A percentile compares a stretch with the other conserved stretches of the same genome.
Conservation (phyloP, 495 filamentous ascomycete species). For the Hypoxylon intermedium region DNA sequence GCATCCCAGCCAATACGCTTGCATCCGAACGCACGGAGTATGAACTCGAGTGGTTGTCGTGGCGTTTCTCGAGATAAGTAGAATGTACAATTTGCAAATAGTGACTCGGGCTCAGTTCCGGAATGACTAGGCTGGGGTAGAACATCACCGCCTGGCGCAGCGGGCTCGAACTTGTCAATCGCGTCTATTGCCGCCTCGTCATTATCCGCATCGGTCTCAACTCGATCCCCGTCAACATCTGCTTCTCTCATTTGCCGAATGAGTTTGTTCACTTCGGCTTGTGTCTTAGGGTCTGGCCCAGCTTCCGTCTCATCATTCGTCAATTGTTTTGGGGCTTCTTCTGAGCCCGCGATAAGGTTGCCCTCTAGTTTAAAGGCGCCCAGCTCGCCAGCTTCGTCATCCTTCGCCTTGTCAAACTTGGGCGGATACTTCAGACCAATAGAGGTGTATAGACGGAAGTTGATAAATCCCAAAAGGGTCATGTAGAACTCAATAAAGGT, state of each 20-base stretch:
- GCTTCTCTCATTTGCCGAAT: slow-evolving; percentile 58
- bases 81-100: slow-evolving; percentile 88
- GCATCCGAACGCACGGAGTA: slow-evolving; percentile 93
- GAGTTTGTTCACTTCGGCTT: slow-evolving; percentile 62
- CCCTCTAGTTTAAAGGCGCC: slow-evolving; percentile 89
- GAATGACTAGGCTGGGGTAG: slow-evolving; percentile 79
- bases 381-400: slow-evolving; percentile 88
- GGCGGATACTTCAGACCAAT: slow-evolving; percentile 92
- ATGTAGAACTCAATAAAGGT: slow-evolving; percentile 99
- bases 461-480: slow-evolving; percentile 92
- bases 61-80: slow-evolving; percentile 95
- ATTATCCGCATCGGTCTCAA: slow-evolving; percentile 58
- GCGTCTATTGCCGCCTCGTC: slow-evolving; percentile 65
- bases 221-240: slow-evolving; percentile 51
- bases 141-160: slow-evolving; percentile 79
- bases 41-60: slow-evolving; percentile 87
- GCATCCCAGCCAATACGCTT: slow-evolving; percentile 94
- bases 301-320: slow-evolving; percentile 57
- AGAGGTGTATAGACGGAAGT: slow-evolving; percentile 90
- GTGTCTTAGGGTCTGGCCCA: slow-evolving; percentile 58
- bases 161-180: slow-evolving; percentile 88
- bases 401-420: slow-evolving; percentile 85
- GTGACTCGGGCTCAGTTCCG: slow-evolving; percentile 61
- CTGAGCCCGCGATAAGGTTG: slow-evolving; percentile 60
- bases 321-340: slow-evolving; percentile 57